phyloP scores from a whole-genome alignment of 768 basidiomycete genomes.

The Hericium alpestre region DNA sequence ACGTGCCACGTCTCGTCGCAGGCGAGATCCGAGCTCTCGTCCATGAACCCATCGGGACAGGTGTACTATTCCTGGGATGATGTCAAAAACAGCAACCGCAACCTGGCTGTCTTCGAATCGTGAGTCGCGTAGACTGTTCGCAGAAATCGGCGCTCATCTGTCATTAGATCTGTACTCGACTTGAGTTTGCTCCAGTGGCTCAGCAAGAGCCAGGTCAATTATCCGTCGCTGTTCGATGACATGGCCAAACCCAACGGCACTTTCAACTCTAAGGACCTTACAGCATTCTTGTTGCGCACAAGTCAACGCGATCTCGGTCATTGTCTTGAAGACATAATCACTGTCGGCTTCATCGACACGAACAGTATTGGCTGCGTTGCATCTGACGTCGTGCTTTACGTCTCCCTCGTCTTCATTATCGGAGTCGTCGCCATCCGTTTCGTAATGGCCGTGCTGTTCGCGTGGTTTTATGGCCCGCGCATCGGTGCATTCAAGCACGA shows the following conservation, averaged over 20 bases:
- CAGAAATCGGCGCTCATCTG: constrained; percentile 5
- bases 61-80: constrained; percentile 94
- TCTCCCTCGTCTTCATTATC: constrained; percentile 93
- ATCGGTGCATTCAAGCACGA: constrained; percentile 90
- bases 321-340: constrained; percentile 79
- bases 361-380: constrained; percentile 94
- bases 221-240: constrained; percentile 73
- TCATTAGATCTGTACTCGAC: constrained; percentile 73
- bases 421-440: constrained; percentile 95
- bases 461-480: constrained; percentile 97
- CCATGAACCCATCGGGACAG: constrained; percentile 55
- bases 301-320: constrained; percentile 57
- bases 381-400: constrained; percentile 85
- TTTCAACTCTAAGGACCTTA: constrained; percentile 76
- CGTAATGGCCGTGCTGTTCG: constrained; percentile 91
- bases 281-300: constrained; percentile 72
- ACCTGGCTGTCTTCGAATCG: constrained; percentile 92
- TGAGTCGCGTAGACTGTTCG: constrained; percentile 31
- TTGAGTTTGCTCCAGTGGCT: constrained; percentile 81
- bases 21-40: constrained; percentile 43
- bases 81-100: constrained; percentile 53
- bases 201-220: constrained; percentile 65
- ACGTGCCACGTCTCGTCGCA: constrained; percentile 62
- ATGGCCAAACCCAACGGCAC: constrained; percentile 61
- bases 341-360: constrained; percentile 90